Evolutionary conservation across 2,329 filamentous ascomycete species (phyloP), one percentile per base, ranked within the genome.

Genomic region (Neofusicoccum kwambonambiense): DNA sequence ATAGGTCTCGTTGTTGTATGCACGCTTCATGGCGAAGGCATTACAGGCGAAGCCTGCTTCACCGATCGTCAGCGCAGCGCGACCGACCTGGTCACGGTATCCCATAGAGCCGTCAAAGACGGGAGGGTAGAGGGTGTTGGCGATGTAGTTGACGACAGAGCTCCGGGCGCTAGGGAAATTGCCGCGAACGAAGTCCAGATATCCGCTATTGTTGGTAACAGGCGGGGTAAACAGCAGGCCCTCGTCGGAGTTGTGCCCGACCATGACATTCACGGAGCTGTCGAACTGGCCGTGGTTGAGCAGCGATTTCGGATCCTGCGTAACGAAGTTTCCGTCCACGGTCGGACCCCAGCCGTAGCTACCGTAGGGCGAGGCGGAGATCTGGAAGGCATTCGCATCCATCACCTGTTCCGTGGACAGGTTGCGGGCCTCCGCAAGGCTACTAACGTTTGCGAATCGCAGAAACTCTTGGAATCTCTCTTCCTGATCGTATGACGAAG

Each of bases 21-120:
- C 84, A 1, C 73, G 74, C 62, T 79, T 77, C 3, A 87, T 75
- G 69, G 79, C 85, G 69, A 81, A 77, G 13, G 83, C 80, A 68
- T 84, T 84, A 78, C 85, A 87, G 12, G 74, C 76, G 69, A 85
- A 83, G 65, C 72, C 65, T 4, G 72, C 64, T 62, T 87, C 85
- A 11, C 78, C 71, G 45, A 78, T 72, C 12, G 82, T 70, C 1
- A 80, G 74, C 9, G 74, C 72, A 0, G 75, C 74, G 8, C 85
- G 81, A 11, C 71, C 73, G 67, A 79, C 79, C 44, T 82, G 69
- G 52, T 75, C 78, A 0, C 69, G 79, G 74, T 86, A 87, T 11
- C 75, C 75, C 50, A 80, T 75, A 15, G 73, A 76, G 39, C 80
- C 82, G 69, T 80, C 74, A 67, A 81, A 83, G 39, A 81, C 70